These are phyloP conservation scores for Cladochytrium replicatum DNA, from an alignment of 192 early-diverging fungal species.

Conservation along the genomic window DNA sequence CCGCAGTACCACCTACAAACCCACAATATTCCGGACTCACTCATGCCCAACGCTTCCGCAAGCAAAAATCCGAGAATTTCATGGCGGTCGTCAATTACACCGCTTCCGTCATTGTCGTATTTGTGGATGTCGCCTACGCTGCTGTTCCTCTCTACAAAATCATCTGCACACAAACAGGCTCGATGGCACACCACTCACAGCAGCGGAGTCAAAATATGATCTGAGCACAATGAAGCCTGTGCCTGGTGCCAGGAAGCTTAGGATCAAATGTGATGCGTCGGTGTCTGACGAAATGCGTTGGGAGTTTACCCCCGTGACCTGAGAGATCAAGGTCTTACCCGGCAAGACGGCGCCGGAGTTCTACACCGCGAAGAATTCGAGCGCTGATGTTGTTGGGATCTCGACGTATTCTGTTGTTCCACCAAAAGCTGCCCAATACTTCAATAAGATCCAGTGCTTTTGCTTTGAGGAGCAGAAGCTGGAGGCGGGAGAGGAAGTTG, in stretches of 20 bases:
- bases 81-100: too few relatives aligned
- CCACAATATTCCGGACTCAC: too few relatives aligned
- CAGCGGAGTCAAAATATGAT: slow-evolving; percentile 45
- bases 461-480: slow-evolving; percentile 98
- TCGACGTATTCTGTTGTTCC: slow-evolving; percentile 96
- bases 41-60: too few relatives aligned
- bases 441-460: slow-evolving; percentile 99
- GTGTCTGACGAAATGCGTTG: slow-evolving; percentile 71
- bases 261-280: slow-evolving; percentile 51
- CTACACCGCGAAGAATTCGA: slow-evolving; percentile 84
- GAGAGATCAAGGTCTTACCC: slow-evolving; percentile 78
- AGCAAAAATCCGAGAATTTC: too few relatives aligned
- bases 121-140: slow-evolving; percentile 81
- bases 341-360: slow-evolving; percentile 95
- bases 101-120: slow-evolving; percentile 67
- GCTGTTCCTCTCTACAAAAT: slow-evolving; percentile 92
- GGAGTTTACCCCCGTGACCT: slow-evolving; percentile 82
- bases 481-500: slow-evolving; percentile 78
- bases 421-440: slow-evolving; percentile 83
- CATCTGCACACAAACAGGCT: slow-evolving; percentile 90
- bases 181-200: slow-evolving; percentile 77
- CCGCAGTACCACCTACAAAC: too few relatives aligned
- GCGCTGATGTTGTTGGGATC: slow-evolving; percentile 85
- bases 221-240: slow-evolving; percentile 53
- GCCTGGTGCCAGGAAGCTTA: slow-evolving; percentile 49